Conservation (phyloP, 1,284 basidiomycete species). For the Moniliella sp. region DNA sequence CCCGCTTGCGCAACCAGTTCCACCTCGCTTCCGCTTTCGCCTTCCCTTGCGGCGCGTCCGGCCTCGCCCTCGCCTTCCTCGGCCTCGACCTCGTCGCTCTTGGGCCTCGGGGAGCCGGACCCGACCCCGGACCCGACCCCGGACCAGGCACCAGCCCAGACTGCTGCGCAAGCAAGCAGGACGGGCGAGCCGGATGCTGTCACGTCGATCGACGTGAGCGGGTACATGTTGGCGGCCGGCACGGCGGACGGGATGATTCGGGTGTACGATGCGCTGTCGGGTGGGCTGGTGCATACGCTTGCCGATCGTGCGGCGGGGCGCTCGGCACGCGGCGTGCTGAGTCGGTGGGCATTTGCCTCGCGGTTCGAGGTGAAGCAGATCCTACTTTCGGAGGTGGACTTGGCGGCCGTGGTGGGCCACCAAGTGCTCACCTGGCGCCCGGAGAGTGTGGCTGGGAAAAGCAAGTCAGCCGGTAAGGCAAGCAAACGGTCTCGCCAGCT, state of each 20-base stretch:
- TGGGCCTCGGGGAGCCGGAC: no score
- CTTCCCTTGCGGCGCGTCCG: no score
- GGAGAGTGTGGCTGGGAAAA: constrained; percentile 37
- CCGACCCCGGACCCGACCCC: no score
- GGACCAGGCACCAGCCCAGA: no score
- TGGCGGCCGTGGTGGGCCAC: constrained; percentile 47
- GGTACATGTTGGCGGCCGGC: constrained; percentile 10
- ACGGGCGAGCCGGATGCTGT: constrained; percentile 17
- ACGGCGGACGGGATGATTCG: constrained; percentile 43
- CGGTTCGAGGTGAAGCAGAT: constrained; percentile 45
- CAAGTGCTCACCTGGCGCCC: constrained; percentile 51
- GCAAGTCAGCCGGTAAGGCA: constrained; percentile 35
- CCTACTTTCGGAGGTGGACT: constrained; percentile 43
- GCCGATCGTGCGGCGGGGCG: constrained; percentile 23
- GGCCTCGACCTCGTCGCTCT: no score
- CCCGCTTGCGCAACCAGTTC: no score
- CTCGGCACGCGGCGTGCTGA: constrained; percentile 37
- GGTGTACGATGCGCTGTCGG: constrained; percentile 49
- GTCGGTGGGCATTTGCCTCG: constrained; percentile 32
- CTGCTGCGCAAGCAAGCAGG: no score
- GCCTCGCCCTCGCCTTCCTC: no score
- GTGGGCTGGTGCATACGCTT: constrained; percentile 21
- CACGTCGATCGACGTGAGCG: constrained; percentile 17
- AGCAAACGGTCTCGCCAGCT: constrained; percentile 27
- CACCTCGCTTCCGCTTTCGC: no score